These are phyloP conservation scores for Neopestalotiopsis clavispora DNA, from an alignment of 2,329 filamentous ascomycete species.

Conservation along the genomic window DNA sequence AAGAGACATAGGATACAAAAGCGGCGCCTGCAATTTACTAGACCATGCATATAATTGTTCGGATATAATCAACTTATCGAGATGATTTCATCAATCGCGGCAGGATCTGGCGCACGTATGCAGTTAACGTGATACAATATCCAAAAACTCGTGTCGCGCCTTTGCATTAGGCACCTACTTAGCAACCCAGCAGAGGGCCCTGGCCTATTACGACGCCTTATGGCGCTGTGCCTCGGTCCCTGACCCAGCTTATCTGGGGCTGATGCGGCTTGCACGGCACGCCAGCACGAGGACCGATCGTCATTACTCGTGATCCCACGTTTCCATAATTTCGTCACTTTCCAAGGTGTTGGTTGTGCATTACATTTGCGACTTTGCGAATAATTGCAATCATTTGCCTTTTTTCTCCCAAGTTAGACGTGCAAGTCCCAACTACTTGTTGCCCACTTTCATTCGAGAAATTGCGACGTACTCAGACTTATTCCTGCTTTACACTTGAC, in stretches of 20 bases:
- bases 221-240: background rate
- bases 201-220: no score
- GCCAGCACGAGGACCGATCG: background rate
- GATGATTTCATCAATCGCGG: no score
- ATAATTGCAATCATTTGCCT: no score
- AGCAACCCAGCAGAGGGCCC: background rate
- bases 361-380: background rate
- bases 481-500: background rate
- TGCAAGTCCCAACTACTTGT: background rate
- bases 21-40: no score
- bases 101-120: background rate
- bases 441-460: background rate
- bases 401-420: background rate
- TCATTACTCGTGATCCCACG: background rate
- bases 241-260: background rate
- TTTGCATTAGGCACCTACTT: background rate
- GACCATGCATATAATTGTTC: no score
- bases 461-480: background rate
- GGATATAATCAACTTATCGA: no score
- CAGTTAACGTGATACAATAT: background rate
- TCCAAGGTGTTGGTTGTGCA: background rate
- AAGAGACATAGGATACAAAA: no score
- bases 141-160: background rate
- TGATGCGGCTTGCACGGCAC: background rate
- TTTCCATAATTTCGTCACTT: background rate